Percentiles rank a stretch among this genome's conserved stretches.
These are phyloP conservation scores for Hirschioporus abietinus DNA, from an alignment of 768 basidiomycete species.

Conservation along the genomic window DNA sequence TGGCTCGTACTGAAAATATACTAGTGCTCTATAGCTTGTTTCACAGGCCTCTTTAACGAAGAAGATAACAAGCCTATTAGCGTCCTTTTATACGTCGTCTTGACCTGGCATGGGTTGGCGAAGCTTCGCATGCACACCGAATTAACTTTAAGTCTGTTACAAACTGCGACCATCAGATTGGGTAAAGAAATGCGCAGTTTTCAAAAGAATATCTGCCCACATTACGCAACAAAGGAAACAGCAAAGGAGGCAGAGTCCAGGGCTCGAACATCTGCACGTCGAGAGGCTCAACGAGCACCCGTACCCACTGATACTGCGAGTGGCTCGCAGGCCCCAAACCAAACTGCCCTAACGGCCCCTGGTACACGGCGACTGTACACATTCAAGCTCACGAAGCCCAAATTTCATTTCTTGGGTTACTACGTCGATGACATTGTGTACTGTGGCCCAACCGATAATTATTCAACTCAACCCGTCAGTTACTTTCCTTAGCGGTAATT, in stretches of 20 bases:
- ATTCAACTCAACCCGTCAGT: constrained; percentile 33
- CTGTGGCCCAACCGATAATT: constrained; percentile 32
- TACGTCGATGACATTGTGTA: constrained; percentile 20
- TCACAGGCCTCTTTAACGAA: constrained; percentile 32
- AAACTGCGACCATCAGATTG: constrained; percentile 15
- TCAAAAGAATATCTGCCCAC: constrained; percentile 13
- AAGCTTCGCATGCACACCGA: constrained; percentile 10
- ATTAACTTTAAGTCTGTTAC: constrained; percentile 15
- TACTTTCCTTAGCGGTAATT: too few relatives aligned
- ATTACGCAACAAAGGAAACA: constrained; percentile 26
- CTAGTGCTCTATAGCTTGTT: constrained; percentile 33
- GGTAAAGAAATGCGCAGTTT: constrained; percentile 20
- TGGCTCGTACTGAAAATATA: neutral
- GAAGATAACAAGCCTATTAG: constrained; percentile 15
- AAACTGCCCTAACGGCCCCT: constrained; percentile 10
- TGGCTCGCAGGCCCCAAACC: constrained; percentile 4
- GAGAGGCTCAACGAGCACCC: too few relatives aligned
- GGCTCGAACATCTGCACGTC: constrained; percentile 13
- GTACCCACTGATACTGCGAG: too few relatives aligned
- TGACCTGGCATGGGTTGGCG: constrained; percentile 10
- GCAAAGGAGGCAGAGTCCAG: constrained; percentile 22
- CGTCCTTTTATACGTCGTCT: neutral
- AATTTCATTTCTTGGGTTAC: constrained; percentile 30
- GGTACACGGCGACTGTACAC: constrained; percentile 15
- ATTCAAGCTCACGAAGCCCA: constrained; percentile 28